phyloP scores from a whole-genome alignment of 495 filamentous ascomycete genomes.

The Hypomontagnella submonticulosa region DNA sequence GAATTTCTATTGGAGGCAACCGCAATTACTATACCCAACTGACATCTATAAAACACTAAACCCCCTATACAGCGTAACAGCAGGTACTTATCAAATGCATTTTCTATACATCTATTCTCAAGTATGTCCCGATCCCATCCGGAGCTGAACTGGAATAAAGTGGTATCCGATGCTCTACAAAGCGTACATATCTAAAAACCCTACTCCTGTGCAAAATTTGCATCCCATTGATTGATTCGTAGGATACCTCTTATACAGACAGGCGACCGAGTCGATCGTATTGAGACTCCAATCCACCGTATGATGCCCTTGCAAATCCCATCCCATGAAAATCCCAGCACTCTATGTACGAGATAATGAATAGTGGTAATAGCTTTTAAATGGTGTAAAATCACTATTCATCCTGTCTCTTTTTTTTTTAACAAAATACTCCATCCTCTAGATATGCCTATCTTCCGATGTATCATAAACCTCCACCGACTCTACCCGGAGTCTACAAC shows the following conservation, averaged over 20 bases:
- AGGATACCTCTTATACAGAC: conserved; percentile 36
- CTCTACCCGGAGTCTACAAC: conserved; percentile 4
- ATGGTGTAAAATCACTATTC: conserved; percentile 8
- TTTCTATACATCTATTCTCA: conserved; percentile 29
- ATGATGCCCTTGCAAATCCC: conserved; percentile 16
- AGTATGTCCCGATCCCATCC: conserved; percentile 18
- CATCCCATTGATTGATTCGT: conserved; percentile 33
- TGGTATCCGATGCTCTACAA: conserved; percentile 29
- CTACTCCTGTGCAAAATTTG: conserved; percentile 27
- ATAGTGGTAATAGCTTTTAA: conserved; percentile 6
- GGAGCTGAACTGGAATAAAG: conserved; percentile 24
- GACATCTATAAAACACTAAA: too few species aligned
- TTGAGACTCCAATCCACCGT: conserved; percentile 27
- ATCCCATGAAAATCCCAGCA: conserved; percentile 14
- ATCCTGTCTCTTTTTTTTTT: conserved; percentile 11
- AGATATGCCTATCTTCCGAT: conserved; percentile 23
- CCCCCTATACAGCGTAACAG: too few species aligned
- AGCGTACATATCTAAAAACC: conserved; percentile 17
- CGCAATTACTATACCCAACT: too few species aligned
- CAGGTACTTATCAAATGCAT: conserved; percentile 2
- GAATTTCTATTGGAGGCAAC: too few species aligned
- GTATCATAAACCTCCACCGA: conserved; percentile 17
- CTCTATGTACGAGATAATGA: conserved; percentile 36
- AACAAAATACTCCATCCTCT: conserved; percentile 15
- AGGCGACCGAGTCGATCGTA: conserved; percentile 23